A percentile compares a stretch with the other conserved stretches of the same genome.
Evolutionary conservation across 106 monocot genomes (phyloP).

Genomic region (Dactylorhiza incarnata): DNA sequence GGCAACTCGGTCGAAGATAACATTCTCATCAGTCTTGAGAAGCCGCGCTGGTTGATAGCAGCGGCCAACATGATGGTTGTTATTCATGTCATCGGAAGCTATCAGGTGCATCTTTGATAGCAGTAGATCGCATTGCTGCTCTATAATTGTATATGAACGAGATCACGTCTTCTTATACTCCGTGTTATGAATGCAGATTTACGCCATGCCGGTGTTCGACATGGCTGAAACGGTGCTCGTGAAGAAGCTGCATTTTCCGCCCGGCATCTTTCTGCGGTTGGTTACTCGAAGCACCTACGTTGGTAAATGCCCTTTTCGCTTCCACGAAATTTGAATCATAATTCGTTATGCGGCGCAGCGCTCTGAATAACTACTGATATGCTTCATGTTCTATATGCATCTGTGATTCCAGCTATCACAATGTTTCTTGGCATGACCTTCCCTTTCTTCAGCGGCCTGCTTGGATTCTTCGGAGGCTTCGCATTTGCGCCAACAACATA

Average conservation of each 20-base stretch:
- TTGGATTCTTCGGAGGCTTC: conserved; percentile 62
- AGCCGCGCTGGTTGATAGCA: conserved; percentile 41
- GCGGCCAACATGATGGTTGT: conserved; percentile 52
- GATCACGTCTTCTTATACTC: neutral
- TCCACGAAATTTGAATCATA: neutral
- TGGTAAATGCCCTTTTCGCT: conserved; percentile 12
- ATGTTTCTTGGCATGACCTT: conserved; percentile 38
- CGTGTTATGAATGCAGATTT: conserved; percentile 2
- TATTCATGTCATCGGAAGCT: conserved; percentile 54
- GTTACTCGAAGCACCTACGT: conserved; percentile 28
- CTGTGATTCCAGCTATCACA: conserved; percentile 27
- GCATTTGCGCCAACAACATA: conserved; percentile 56
- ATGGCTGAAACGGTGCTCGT: conserved; percentile 38
- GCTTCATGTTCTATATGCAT: neutral
- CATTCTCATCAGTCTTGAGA: conserved; percentile 34
- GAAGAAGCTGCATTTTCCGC: conserved; percentile 32
- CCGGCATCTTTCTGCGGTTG: conserved; percentile 26
- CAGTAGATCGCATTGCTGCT: neutral
- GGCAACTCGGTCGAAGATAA: conserved; percentile 43
- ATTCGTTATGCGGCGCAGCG: neutral
- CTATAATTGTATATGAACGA: neutral
- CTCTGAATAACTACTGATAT: neutral
- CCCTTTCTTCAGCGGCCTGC: conserved; percentile 60
- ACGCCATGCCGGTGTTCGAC: conserved; percentile 37
- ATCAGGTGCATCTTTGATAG: conserved; percentile 25